Conservation (phyloP, 108 stramenopile genomes). For the Chaetoceros tenuissimus region DNA sequence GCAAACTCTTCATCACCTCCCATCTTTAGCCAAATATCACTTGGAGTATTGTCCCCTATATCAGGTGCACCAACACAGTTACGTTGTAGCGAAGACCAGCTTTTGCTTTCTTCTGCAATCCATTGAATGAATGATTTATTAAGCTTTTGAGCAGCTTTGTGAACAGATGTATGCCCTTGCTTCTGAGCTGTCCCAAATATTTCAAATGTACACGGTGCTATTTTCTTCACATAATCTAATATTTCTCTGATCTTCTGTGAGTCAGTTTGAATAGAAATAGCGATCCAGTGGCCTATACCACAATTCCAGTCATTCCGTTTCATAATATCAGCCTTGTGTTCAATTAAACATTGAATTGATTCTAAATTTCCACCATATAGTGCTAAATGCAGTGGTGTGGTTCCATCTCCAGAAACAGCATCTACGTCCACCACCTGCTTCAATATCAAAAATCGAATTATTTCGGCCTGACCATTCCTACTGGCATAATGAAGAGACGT, state of each 20-base stretch:
- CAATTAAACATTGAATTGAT: slow-evolving; percentile 41
- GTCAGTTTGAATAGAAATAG: slow-evolving; percentile 34
- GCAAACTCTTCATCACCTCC: slow-evolving; percentile 53
- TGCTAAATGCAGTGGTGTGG: slow-evolving; percentile 77
- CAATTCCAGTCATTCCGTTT: slow-evolving; percentile 58
- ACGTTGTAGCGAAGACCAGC: slow-evolving; percentile 16
- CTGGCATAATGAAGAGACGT: slow-evolving; percentile 81
- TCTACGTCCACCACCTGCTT: slow-evolving; percentile 7
- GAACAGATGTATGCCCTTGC: slow-evolving; percentile 71
- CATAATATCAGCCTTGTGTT: slow-evolving; percentile 17
- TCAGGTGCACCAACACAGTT: slow-evolving; percentile 23
- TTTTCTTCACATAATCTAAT: background rate
- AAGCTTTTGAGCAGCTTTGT: slow-evolving; percentile 67
- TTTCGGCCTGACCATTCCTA: slow-evolving; percentile 62
- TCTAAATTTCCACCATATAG: slow-evolving; percentile 66
- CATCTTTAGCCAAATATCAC: slow-evolving; percentile 58
- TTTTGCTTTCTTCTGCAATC: slow-evolving; percentile 29
- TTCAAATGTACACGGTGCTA: slow-evolving; percentile 11
- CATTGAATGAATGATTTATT: slow-evolving; percentile 60
- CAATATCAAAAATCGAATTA: slow-evolving; percentile 19
- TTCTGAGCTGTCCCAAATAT: slow-evolving; percentile 38
- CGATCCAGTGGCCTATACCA: slow-evolving; percentile 57
- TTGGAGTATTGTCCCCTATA: slow-evolving; percentile 61
- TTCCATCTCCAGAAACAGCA: slow-evolving; percentile 62
- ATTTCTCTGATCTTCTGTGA: background rate